These are phyloP conservation scores for Verticillium alfalfae DNA, from an alignment of 2,329 filamentous ascomycete genomes.

Conservation along the genomic window DNA sequence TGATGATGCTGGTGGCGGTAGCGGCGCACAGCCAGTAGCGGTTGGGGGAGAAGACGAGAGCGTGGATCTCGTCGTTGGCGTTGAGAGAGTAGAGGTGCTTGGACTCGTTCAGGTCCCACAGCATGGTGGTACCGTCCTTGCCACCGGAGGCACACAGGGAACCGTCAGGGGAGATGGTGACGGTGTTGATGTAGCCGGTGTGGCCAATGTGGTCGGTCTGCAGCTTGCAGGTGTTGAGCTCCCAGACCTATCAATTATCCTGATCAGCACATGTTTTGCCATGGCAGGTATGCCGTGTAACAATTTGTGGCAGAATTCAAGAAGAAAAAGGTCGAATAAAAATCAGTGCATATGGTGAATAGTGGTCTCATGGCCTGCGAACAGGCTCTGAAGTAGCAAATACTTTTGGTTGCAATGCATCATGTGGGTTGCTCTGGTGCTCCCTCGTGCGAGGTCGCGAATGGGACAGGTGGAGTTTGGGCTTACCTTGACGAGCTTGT, in stretches of 20 bases:
- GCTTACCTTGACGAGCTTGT: slow-evolving; percentile 99
- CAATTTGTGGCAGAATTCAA: not conserved
- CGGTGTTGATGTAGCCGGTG: slow-evolving; percentile 99
- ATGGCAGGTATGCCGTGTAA: not conserved
- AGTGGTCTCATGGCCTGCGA: slow-evolving; percentile 92
- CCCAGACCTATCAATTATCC: slow-evolving; percentile 74
- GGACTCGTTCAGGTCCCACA: slow-evolving; percentile 99
- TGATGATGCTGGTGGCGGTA: slow-evolving; percentile 96
- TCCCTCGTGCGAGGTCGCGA: not conserved
- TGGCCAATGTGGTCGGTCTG: slow-evolving; percentile 99
- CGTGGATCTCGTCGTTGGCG: slow-evolving; percentile 99
- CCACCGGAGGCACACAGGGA: slow-evolving; percentile 98
- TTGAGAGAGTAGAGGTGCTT: slow-evolving; percentile 99
- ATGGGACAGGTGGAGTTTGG: slow-evolving; percentile 7
- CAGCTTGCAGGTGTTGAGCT: slow-evolving; percentile 97
- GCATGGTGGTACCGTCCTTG: slow-evolving; percentile 99
- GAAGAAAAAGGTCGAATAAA: slow-evolving; percentile 10
- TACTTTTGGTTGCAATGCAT: slow-evolving; percentile 93
- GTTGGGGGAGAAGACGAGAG: slow-evolving; percentile 99
- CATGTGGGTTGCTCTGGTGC: slow-evolving; percentile 46
- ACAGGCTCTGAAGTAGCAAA: slow-evolving; percentile 99
- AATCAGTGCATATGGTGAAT: slow-evolving; percentile 84
- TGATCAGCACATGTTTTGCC: slow-evolving; percentile 16
- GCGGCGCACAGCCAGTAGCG: slow-evolving; percentile 99
- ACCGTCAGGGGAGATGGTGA: slow-evolving; percentile 99